Conservation (phyloP, 257 asterid genomes). For the Solanum piurae region DNA sequence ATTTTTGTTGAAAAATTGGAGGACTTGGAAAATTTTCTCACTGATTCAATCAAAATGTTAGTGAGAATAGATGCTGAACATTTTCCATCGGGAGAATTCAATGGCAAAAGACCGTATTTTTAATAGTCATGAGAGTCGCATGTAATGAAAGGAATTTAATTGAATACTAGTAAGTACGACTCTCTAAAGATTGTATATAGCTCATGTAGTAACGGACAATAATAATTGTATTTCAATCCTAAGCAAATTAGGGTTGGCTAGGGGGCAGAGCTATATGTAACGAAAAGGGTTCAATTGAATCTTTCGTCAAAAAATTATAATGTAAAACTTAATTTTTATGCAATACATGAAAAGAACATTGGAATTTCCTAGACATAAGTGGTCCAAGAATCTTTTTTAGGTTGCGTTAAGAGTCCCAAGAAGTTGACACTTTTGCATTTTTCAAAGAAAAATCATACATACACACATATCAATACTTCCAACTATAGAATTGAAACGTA, state of each 20-base stretch:
- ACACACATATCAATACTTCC: background rate
- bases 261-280: background rate
- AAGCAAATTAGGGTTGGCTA: background rate
- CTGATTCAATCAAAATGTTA: no score
- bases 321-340: accelerated
- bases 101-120: no score
- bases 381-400: background rate
- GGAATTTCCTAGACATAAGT: background rate
- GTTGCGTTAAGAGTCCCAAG: background rate
- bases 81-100: no score
- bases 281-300: background rate
- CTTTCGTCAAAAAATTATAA: background rate
- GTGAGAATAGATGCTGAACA: accelerated
- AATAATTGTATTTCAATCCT: background rate
- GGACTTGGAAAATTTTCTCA: no score
- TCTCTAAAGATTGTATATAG: background rate
- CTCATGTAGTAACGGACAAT: background rate
- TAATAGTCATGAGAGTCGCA: background rate
- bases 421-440: background rate
- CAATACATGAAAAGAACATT: background rate
- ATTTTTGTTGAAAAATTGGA: no score
- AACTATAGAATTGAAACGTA: background rate
- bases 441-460: background rate
- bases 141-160: background rate
- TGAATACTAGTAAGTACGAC: background rate